A percentile compares a stretch with the other conserved stretches of the same genome.
Conservation (phyloP, 306 rosid genomes). For the Vigna hirtella region DNA sequence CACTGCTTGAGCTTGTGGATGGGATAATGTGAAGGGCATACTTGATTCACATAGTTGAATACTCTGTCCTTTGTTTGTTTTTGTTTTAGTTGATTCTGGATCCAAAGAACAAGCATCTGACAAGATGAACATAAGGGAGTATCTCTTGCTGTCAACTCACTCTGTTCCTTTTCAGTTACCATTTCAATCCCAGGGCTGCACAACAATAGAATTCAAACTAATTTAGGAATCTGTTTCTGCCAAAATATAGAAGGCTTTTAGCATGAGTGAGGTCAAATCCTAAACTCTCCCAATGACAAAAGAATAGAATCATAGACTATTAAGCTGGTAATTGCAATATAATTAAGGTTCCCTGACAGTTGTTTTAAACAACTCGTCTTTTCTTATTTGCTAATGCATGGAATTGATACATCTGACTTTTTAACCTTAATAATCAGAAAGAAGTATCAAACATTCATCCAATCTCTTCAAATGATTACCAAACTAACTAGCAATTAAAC, state of each 20-base stretch:
- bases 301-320: not conserved
- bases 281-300: slow-evolving; percentile 4
- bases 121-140: slow-evolving; percentile 69
- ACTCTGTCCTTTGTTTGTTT: slow-evolving; percentile 69
- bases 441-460: not conserved
- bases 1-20: slow-evolving; percentile 14
- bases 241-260: slow-evolving; percentile 7
- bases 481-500: slow-evolving; percentile 8
- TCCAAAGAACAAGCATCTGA: slow-evolving; percentile 81
- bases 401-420: not conserved
- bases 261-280: slow-evolving; percentile 27
- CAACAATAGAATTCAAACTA: slow-evolving; percentile 15
- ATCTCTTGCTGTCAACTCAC: slow-evolving; percentile 49
- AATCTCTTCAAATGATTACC: slow-evolving; percentile 24
- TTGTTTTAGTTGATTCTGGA: slow-evolving; percentile 75
- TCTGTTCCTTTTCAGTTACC: slow-evolving; percentile 61
- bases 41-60: slow-evolving; percentile 72
- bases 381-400: not conserved
- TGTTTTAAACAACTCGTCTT: not conserved
- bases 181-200: slow-evolving; percentile 69
- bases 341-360: slow-evolving; percentile 18
- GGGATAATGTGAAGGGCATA: slow-evolving; percentile 39
- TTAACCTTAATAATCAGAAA: not conserved
- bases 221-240: slow-evolving; percentile 26
- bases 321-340: slow-evolving; percentile 14